Conservation (phyloP, 2,329 filamentous ascomycete genomes). For the Paraphoma sp. region DNA sequence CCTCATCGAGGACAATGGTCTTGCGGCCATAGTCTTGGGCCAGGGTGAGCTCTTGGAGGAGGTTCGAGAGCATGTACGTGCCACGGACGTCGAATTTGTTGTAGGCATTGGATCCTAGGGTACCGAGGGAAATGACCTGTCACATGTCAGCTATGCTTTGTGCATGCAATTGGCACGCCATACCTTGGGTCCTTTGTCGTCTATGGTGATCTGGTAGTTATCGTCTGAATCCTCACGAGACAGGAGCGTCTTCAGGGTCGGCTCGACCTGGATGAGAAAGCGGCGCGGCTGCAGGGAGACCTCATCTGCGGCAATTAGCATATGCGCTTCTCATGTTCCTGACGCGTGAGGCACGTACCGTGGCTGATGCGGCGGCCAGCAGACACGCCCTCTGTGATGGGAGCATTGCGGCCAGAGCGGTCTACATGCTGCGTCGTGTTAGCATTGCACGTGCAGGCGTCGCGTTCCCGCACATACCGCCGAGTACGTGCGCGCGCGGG, state of each 20-base stretch:
- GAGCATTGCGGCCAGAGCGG: conserved; percentile 38
- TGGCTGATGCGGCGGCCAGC: conserved; percentile 47
- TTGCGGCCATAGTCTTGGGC: conserved; percentile 90
- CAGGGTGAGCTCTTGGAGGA: conserved; percentile 91
- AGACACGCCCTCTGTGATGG: conserved; percentile 31
- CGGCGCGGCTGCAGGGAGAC: conserved; percentile 71
- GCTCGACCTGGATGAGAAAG: conserved; percentile 86
- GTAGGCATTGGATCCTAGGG: conserved; percentile 82
- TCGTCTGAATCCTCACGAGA: conserved; percentile 90
- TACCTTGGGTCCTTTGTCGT: conserved; percentile 92
- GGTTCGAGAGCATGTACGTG: conserved; percentile 96
- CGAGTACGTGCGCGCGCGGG: conserved; percentile 61
- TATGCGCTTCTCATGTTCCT: neutral
- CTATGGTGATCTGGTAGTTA: conserved; percentile 97
- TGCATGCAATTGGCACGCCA: conserved; percentile 7
- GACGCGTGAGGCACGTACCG: conserved; percentile 29
- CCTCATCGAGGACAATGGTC: conserved; percentile 89
- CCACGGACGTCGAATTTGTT: conserved; percentile 91
- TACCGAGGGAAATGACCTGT: conserved; percentile 81
- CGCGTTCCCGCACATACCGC: conserved; percentile 52
- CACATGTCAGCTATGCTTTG: conserved; percentile 27
- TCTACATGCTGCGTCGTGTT: conserved; percentile 36
- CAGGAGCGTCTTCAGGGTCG: conserved; percentile 78
- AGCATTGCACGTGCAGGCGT: conserved; percentile 6
- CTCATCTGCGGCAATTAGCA: conserved; percentile 67